These are phyloP conservation scores for Lophiotrema nucula DNA, from an alignment of 495 filamentous ascomycete species.

Conservation along the genomic window DNA sequence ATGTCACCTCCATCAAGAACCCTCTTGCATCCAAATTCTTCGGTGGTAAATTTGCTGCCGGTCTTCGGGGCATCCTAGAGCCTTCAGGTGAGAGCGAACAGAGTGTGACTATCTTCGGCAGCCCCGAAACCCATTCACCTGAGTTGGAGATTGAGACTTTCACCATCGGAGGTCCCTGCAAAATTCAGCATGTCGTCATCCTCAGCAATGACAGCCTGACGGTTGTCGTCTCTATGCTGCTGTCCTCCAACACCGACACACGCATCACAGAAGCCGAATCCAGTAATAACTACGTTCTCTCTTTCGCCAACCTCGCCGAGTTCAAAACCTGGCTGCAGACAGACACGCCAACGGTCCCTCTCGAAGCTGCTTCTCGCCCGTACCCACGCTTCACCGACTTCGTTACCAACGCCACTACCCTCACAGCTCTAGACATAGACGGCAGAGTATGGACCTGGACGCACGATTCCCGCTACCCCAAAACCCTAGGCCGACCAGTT, in stretches of 20 bases:
- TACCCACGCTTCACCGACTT: not conserved
- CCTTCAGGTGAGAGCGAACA: not conserved
- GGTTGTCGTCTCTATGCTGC: not conserved
- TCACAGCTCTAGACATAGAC: slow-evolving; percentile 4
- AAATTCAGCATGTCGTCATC: not conserved
- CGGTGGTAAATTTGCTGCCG: slow-evolving; percentile 1
- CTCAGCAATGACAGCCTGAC: not conserved
- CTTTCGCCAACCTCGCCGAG: not conserved
- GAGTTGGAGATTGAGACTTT: not conserved
- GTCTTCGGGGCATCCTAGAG: not conserved
- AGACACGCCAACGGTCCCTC: not conserved
- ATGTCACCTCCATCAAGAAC: not conserved
- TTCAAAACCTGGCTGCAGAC: not conserved
- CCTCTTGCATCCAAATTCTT: not conserved
- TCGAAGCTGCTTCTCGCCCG: not conserved
- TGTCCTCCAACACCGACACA: not conserved
- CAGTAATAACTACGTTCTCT: not conserved
- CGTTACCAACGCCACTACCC: slow-evolving; percentile 16
- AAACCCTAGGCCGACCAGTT: slow-evolving; percentile 8
- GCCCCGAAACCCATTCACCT: not conserved
- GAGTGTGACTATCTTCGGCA: not conserved
- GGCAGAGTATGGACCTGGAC: slow-evolving; percentile 19
- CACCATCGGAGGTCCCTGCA: not conserved
- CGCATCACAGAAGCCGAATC: not conserved
- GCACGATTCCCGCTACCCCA: slow-evolving; percentile 8